Evolutionary conservation across 176 grass and related monocot species (phyloP).

Genomic region (Zoysia pacifica): DNA sequence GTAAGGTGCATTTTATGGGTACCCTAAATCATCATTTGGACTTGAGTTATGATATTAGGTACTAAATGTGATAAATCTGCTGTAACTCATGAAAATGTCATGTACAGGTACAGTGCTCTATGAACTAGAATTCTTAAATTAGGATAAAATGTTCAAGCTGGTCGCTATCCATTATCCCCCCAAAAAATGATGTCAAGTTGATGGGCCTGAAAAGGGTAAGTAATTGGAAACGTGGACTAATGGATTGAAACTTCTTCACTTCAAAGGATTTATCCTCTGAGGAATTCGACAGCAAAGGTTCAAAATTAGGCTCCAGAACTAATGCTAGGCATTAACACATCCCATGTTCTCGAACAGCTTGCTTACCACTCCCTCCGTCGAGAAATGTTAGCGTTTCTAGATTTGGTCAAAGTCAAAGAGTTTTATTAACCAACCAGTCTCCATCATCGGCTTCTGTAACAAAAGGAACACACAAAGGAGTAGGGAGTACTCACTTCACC

Average conservation of each 20-base stretch:
- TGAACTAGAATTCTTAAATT: background rate
- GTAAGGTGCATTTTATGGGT: background rate
- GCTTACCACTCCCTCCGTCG: background rate
- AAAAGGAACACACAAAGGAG: background rate
- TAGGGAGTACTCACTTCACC: constrained; percentile 56
- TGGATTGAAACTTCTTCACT: too few relatives aligned
- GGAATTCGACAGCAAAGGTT: background rate
- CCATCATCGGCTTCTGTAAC: background rate
- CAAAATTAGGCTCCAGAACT: background rate
- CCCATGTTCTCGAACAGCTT: background rate
- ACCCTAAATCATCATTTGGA: background rate
- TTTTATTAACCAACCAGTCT: background rate
- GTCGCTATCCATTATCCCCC: background rate
- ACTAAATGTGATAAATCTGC: background rate
- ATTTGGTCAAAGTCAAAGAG: too few relatives aligned
- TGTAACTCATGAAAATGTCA: background rate
- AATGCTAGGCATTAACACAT: background rate
- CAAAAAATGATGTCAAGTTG: too few relatives aligned
- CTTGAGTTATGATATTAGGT: background rate
- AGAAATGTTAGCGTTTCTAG: too few relatives aligned
- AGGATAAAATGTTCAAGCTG: background rate
- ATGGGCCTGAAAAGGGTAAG: background rate
- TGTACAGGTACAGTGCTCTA: background rate
- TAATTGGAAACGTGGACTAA: too few relatives aligned
- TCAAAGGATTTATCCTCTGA: background rate